A percentile compares a stretch with the other conserved stretches of the same genome.
Evolutionary conservation across 1,139 yeast genomes (phyloP).

Genomic region (Diutina pseudorugosa): DNA sequence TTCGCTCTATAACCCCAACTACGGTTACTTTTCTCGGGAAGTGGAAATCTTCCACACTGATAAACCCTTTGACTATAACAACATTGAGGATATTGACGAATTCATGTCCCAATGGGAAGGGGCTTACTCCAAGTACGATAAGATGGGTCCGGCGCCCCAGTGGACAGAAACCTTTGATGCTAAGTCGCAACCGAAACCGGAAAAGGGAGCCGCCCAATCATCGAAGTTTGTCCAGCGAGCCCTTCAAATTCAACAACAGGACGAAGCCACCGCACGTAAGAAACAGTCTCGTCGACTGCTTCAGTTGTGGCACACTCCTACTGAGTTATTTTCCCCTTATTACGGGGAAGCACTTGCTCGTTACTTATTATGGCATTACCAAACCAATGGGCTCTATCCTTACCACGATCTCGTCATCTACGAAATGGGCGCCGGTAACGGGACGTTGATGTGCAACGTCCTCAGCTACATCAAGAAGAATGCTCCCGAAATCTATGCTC

Average conservation of each 20-base stretch:
- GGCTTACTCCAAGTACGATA: constrained; percentile 50
- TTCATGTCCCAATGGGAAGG: constrained; percentile 59
- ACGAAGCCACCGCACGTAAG: constrained; percentile 8
- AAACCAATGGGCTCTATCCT: constrained; percentile 47
- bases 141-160: constrained; percentile 9
- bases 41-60: constrained; percentile 65
- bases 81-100: constrained; percentile 53
- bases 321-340: constrained; percentile 71
- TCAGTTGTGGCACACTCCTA: constrained; percentile 87
- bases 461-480: constrained; percentile 48
- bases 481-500: constrained; percentile 61
- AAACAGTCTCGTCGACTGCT: constrained; percentile 22
- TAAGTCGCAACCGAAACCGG: not conserved
- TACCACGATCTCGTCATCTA: constrained; percentile 58
- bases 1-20: constrained; percentile 66
- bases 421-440: constrained; percentile 90
- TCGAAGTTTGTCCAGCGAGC: constrained; percentile 21
- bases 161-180: not conserved
- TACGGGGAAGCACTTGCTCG: constrained; percentile 81
- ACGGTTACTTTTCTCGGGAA: constrained; percentile 72
- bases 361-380: constrained; percentile 58
- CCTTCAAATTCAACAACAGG: constrained; percentile 19
- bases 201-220: not conserved
- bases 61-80: constrained; percentile 47
- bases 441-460: constrained; percentile 74